A percentile compares a stretch with the other conserved stretches of the same genome.
phyloP scores from a whole-genome alignment of 345 rosid species.

The Salix suchowensis region DNA sequence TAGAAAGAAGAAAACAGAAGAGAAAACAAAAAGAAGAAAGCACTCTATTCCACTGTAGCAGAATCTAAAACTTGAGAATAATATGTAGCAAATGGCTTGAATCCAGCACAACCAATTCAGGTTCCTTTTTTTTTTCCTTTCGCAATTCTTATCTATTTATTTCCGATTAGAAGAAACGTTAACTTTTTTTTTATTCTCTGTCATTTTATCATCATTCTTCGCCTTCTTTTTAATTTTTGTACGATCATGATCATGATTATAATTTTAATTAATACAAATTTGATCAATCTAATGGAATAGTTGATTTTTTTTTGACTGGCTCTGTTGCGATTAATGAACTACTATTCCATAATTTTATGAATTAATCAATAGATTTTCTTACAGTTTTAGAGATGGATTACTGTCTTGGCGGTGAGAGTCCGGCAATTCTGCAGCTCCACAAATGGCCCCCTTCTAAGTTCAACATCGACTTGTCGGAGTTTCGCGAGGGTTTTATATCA shows the following conservation, averaged over 20 bases:
- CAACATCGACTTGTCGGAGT: slow-evolving; percentile 64
- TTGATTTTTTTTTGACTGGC: neutral
- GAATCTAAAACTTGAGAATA: neutral
- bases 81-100: neutral
- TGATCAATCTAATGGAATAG: neutral
- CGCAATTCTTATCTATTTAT: too few relatives aligned
- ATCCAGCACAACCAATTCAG: neutral
- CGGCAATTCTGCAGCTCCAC: slow-evolving; percentile 64
- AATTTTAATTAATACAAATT: too few relatives aligned
- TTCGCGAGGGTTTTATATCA: slow-evolving; percentile 82
- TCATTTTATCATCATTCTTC: neutral
- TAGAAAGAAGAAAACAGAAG: neutral
- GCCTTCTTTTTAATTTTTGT: too few relatives aligned
- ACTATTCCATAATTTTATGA: neutral
- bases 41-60: neutral
- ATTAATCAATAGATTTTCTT: too few relatives aligned
- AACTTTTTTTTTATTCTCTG: neutral
- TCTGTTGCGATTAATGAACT: neutral
- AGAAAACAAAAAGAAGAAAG: neutral
- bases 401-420: slow-evolving; percentile 41
- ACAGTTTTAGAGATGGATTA: slow-evolving; percentile 36
- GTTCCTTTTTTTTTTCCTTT: neutral
- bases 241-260: neutral
- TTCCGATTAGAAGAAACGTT: neutral
- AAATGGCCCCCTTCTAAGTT: slow-evolving; percentile 65